phyloP scores from a whole-genome alignment of 1,284 basidiomycete species.

The Ustanciosporium gigantosporum region DNA sequence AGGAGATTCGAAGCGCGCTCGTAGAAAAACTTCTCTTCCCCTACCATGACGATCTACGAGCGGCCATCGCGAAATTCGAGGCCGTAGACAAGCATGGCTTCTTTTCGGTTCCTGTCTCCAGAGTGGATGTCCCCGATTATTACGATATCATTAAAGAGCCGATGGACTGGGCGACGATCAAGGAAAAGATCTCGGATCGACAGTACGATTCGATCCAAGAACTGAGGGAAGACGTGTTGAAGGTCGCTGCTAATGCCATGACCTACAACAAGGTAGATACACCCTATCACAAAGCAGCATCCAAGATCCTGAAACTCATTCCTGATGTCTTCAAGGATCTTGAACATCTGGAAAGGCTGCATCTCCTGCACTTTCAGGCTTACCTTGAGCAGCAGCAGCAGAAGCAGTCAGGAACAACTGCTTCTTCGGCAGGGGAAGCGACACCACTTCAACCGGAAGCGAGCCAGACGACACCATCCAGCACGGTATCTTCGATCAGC shows the following conservation, averaged over 20 bases:
- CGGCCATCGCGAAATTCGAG: constrained; percentile 17
- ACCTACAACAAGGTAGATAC: constrained; percentile 81
- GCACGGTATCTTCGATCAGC: too few species aligned
- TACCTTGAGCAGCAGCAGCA: constrained; percentile 1
- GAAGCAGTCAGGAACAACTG: not conserved
- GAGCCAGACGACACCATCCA: too few species aligned
- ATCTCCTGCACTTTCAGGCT: constrained; percentile 6
- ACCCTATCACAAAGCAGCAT: constrained; percentile 73
- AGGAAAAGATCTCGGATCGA: constrained; percentile 68
- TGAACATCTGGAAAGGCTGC: constrained; percentile 49
- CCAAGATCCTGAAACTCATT: constrained; percentile 70
- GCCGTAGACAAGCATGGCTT: constrained; percentile 41
- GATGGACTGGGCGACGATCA: constrained; percentile 84
- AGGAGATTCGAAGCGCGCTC: constrained; percentile 73
- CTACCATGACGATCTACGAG: constrained; percentile 21
- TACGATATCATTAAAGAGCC: constrained; percentile 82
- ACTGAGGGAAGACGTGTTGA: constrained; percentile 81
- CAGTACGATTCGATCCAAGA: constrained; percentile 75
- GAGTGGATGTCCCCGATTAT: constrained; percentile 84
- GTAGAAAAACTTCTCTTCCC: constrained; percentile 57
- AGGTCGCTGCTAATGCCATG: constrained; percentile 84
- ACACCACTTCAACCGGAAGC: not conserved
- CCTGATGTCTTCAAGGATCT: constrained; percentile 66
- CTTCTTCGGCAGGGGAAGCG: not conserved
- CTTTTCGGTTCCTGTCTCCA: constrained; percentile 63